Evolutionary conservation across 441 rosid genomes (phyloP).

Genomic region (Rhodomyrtus psidioides): DNA sequence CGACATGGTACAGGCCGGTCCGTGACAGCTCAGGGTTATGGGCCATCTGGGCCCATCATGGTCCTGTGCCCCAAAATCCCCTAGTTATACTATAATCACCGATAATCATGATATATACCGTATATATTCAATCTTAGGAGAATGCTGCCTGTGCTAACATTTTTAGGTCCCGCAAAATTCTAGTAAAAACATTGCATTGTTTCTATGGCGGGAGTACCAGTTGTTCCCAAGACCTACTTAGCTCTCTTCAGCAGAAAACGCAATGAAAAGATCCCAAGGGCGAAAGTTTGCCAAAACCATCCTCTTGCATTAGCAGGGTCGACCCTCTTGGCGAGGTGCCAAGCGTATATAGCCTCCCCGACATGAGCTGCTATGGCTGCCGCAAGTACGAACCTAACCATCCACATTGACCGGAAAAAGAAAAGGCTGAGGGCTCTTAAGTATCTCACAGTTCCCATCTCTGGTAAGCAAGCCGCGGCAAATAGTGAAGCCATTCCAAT

Average conservation of each 20-base stretch:
- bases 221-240: not conserved
- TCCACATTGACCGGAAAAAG: slow-evolving; percentile 40
- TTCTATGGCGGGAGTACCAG: not conserved
- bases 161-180: not conserved
- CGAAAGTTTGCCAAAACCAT: slow-evolving; percentile 89
- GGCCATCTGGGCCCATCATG: not conserved
- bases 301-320: slow-evolving; percentile 72
- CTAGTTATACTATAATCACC: not conserved
- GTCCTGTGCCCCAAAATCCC: not conserved
- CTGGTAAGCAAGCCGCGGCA: slow-evolving; percentile 63
- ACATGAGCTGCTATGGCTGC: slow-evolving; percentile 31
- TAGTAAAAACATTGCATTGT: not conserved
- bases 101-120: not conserved
- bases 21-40: not conserved
- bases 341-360: slow-evolving; percentile 57
- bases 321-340: slow-evolving; percentile 57
- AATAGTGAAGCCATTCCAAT: slow-evolving; percentile 45
- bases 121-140: not conserved
- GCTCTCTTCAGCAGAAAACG: slow-evolving; percentile 67
- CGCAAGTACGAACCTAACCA: slow-evolving; percentile 28
- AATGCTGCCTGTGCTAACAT: not conserved
- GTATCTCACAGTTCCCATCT: slow-evolving; percentile 53
- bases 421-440: slow-evolving; percentile 47
- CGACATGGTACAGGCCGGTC: not conserved
- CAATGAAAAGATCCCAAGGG: slow-evolving; percentile 60